Conservation (phyloP, 345 rosid species). For the Eucalyptus cladocalyx region DNA sequence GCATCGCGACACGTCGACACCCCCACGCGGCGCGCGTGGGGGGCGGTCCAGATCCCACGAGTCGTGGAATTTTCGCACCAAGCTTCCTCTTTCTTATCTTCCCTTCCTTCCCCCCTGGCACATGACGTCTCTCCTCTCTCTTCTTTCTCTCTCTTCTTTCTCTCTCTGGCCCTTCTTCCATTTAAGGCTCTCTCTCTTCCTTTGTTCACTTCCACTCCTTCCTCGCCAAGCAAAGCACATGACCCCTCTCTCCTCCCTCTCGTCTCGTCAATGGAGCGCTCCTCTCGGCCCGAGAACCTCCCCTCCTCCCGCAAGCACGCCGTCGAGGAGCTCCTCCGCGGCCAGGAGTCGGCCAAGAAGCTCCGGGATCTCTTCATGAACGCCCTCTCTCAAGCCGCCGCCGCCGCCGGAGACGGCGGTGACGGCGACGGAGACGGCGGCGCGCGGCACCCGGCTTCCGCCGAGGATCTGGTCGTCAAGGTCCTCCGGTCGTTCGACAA, state of each 20-base stretch:
- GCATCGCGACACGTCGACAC: neutral
- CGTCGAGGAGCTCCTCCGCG: slow-evolving; percentile 5
- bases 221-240: neutral
- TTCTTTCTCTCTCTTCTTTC: neutral
- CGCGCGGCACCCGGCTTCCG: neutral
- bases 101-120: neutral
- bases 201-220: neutral
- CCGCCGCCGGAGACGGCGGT: neutral
- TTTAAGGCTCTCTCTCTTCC: neutral
- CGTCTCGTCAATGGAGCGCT: neutral
- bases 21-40: neutral
- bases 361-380: neutral
- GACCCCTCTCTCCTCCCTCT: neutral
- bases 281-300: neutral
- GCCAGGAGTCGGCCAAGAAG: slow-evolving; percentile 6
- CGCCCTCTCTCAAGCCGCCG: neutral
- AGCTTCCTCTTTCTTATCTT: neutral
- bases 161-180: neutral
- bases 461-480: neutral
- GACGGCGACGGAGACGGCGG: neutral
- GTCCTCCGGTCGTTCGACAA: slow-evolving; percentile 6
- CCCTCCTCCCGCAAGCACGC: neutral
- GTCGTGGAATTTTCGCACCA: neutral
- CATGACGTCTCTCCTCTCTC: neutral
- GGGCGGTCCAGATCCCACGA: neutral